These are phyloP conservation scores for Eragrostis curvula DNA, from an alignment of 176 grass and related monocot species.

Conservation along the genomic window DNA sequence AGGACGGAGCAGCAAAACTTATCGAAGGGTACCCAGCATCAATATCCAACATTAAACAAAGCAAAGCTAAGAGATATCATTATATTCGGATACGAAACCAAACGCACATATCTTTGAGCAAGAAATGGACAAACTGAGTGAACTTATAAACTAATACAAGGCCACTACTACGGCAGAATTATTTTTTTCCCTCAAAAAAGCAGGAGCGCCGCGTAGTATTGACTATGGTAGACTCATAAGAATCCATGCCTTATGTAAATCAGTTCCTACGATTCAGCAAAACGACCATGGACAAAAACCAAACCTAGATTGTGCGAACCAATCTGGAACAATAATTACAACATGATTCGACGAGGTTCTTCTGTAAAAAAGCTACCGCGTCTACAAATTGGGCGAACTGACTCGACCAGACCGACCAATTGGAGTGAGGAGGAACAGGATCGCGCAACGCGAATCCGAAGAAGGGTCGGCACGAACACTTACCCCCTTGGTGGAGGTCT, in stretches of 20 bases:
- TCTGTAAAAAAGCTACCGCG: background rate
- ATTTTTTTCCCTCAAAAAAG: background rate
- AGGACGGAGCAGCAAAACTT: background rate
- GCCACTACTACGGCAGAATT: background rate
- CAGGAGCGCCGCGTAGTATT: no score
- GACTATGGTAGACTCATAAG: background rate
- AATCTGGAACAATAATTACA: background rate
- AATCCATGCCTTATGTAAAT: background rate
- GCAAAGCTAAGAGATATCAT: no score
- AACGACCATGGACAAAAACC: background rate
- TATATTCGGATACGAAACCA: no score
- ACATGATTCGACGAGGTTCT: background rate
- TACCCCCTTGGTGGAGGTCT: slow-evolving; percentile 90
- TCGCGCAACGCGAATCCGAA: background rate
- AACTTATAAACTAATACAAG: background rate
- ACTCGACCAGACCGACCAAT: background rate
- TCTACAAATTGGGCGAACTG: background rate
- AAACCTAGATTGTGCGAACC: background rate
- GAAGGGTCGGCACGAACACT: background rate
- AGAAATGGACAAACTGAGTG: background rate
- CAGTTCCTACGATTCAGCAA: background rate
- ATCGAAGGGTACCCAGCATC: background rate
- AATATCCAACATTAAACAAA: no score
- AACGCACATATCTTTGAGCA: background rate
- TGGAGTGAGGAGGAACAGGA: background rate